These are phyloP conservation scores for Coemansia sp. DNA, from an alignment of 192 early-diverging fungal genomes.

Conservation along the genomic window DNA sequence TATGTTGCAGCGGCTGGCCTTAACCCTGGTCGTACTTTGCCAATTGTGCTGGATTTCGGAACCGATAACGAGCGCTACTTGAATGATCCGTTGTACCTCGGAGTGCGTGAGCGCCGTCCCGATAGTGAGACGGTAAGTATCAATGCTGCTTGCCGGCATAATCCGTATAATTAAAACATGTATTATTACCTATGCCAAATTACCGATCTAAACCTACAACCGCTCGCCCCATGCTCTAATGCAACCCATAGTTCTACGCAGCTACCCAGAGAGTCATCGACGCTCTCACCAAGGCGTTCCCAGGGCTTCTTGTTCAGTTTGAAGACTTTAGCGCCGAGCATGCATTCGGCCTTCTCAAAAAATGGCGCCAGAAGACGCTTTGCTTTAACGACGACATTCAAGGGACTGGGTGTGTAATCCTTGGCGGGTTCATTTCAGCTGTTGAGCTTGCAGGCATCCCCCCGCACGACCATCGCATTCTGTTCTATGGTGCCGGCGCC, in stretches of 20 bases:
- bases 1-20: constrained; percentile 81
- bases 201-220: too few relatives aligned
- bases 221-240: too few relatives aligned
- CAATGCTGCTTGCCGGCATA: background rate
- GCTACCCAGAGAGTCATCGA: constrained; percentile 74
- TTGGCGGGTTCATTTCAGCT: constrained; percentile 89
- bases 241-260: constrained; percentile 66
- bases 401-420: constrained; percentile 83
- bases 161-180: constrained; percentile 16
- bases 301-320: constrained; percentile 85
- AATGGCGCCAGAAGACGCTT: constrained; percentile 71
- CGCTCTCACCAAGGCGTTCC: constrained; percentile 67
- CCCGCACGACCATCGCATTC: constrained; percentile 76
- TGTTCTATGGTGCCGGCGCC: constrained; percentile 92
- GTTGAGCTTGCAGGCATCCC: constrained; percentile 65
- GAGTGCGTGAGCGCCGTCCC: constrained; percentile 59
- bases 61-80: constrained; percentile 76
- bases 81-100: constrained; percentile 84
- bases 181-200: too few relatives aligned
- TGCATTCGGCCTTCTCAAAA: constrained; percentile 80
- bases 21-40: constrained; percentile 76
- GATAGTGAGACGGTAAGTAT: constrained; percentile 47
- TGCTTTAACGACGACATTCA: constrained; percentile 87
- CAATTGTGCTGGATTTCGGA: constrained; percentile 87
- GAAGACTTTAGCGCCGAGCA: constrained; percentile 95